phyloP scores from a whole-genome alignment of 768 basidiomycete species.

The Suillus subluteus region DNA sequence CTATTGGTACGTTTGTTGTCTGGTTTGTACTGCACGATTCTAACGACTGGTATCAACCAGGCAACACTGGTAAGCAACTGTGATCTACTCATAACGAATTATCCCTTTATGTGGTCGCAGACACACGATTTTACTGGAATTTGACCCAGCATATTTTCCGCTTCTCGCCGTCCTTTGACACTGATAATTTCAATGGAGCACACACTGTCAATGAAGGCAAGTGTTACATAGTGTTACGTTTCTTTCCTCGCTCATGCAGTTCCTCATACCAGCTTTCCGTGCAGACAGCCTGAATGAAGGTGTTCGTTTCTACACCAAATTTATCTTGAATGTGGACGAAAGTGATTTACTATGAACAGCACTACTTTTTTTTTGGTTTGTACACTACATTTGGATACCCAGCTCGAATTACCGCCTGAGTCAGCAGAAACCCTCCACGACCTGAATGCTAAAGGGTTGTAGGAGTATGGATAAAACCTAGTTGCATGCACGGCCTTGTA shows the following conservation, averaged over 20 bases:
- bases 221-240: neutral
- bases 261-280: constrained; percentile 41
- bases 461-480: too few species aligned
- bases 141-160: constrained; percentile 57
- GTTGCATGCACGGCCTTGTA: too few species aligned
- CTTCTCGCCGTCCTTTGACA: constrained; percentile 40
- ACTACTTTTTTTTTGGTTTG: neutral
- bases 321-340: constrained; percentile 74
- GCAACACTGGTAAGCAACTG: constrained; percentile 21
- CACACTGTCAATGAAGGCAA: constrained; percentile 27
- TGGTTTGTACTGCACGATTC: neutral
- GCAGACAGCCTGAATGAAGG: constrained; percentile 60
- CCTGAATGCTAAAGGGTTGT: too few species aligned
- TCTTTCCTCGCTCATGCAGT: constrained; percentile 15
- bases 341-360: constrained; percentile 25
- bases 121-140: constrained; percentile 24
- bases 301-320: constrained; percentile 65
- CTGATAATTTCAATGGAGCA: constrained; percentile 19
- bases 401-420: neutral
- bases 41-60: constrained; percentile 8
- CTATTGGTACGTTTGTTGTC: constrained; percentile 14
- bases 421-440: too few species aligned
- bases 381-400: neutral
- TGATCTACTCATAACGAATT: neutral
- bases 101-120: constrained; percentile 27